These are phyloP conservation scores for Hypoxylon lenormandii DNA, from an alignment of 495 filamentous ascomycete genomes.

Conservation along the genomic window DNA sequence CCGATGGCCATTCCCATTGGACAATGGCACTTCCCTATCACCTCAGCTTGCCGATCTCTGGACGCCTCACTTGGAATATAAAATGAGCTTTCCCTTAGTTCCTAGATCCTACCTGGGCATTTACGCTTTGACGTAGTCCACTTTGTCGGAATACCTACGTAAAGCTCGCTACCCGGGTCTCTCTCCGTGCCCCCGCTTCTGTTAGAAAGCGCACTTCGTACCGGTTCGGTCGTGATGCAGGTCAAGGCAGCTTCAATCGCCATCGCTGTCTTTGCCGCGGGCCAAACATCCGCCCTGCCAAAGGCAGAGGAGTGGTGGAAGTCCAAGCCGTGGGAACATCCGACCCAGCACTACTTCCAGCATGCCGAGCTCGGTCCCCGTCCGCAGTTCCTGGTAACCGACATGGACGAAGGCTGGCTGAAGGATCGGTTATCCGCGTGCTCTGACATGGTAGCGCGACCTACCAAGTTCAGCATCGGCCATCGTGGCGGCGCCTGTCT, in stretches of 20 bases:
- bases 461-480: slow-evolving; percentile 64
- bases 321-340: slow-evolving; percentile 19
- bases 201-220: neutral
- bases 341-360: slow-evolving; percentile 46
- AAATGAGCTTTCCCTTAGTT: slow-evolving; percentile 13
- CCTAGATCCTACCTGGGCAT: slow-evolving; percentile 5
- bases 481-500: slow-evolving; percentile 70
- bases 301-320: slow-evolving; percentile 15
- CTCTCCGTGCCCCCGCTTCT: neutral
- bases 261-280: slow-evolving; percentile 39
- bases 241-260: slow-evolving; percentile 28
- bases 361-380: slow-evolving; percentile 66
- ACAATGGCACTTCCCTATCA: slow-evolving; percentile 21
- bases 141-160: no score
- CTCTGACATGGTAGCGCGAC: slow-evolving; percentile 57
- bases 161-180: neutral
- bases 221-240: slow-evolving; percentile 30
- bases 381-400: slow-evolving; percentile 69
- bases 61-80: slow-evolving; percentile 8
- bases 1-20: slow-evolving; percentile 33
- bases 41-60: slow-evolving; percentile 28
- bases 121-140: slow-evolving; percentile 2
- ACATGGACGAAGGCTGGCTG: slow-evolving; percentile 69
- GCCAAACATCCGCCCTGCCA: slow-evolving; percentile 37
- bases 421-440: slow-evolving; percentile 68